A percentile compares a stretch with the other conserved stretches of the same genome.
These are phyloP conservation scores for Phyllosticta citriasiana DNA, from an alignment of 2,329 filamentous ascomycete genomes.

Conservation along the genomic window DNA sequence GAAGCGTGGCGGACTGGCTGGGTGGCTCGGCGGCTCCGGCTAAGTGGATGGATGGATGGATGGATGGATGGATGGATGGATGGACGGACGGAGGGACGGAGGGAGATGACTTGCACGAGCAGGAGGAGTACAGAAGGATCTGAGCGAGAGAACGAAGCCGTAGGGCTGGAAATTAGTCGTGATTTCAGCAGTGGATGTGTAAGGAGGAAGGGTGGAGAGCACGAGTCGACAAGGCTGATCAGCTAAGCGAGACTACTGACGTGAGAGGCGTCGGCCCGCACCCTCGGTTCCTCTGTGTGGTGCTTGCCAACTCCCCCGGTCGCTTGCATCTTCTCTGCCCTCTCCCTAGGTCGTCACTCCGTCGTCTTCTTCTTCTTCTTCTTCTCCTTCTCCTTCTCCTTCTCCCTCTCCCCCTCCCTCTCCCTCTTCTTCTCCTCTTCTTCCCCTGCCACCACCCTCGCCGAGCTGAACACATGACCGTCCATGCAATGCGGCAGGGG, in stretches of 20 bases:
- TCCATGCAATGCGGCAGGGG: constrained; percentile 18
- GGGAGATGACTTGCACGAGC: constrained; percentile 10
- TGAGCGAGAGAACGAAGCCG: background rate
- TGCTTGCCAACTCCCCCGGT: background rate
- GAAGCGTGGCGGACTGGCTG: background rate
- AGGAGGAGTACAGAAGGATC: background rate
- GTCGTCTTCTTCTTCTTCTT: too few species aligned
- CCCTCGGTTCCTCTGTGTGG: background rate
- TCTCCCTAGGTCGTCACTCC: too few species aligned
- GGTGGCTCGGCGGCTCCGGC: background rate
- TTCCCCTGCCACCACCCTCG: background rate
- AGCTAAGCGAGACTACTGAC: background rate
- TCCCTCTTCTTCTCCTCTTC: background rate
- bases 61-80: background rate
- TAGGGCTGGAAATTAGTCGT: background rate
- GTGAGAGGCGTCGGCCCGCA: background rate
- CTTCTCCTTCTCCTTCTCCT: too few species aligned
- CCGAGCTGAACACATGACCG: constrained; percentile 17
- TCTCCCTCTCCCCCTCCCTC: too few species aligned
- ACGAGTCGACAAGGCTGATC: background rate
- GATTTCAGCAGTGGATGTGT: too few species aligned
- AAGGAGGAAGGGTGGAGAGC: background rate
- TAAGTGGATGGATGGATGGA: background rate
- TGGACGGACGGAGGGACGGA: background rate
- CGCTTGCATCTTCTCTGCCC: background rate